Evolutionary conservation across 306 rosid species (phyloP), one percentile per base, ranked within the genome.

Genomic region (Pyrus betulifolia): DNA sequence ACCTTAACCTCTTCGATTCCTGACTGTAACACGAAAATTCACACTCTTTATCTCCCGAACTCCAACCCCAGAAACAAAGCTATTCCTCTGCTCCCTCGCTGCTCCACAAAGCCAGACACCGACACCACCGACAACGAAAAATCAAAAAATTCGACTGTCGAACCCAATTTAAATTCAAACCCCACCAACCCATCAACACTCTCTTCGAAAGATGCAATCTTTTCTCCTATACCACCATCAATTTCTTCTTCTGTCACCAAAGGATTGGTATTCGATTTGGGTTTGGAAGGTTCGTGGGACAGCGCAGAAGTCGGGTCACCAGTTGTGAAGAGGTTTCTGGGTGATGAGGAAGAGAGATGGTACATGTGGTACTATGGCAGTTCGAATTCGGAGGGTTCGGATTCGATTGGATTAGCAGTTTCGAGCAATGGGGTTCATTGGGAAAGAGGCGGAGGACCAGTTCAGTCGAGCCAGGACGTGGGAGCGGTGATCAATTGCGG

Each of bases 361-460:
- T 86, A 87, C 85, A 91, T 88, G 95, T 89, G 98, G 96, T 89
- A 91, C 61, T 79, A 85, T 75, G 98, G 96, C 6, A 85, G 79
- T 22, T 58, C 63, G 27, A 84, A 76, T 22, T 85, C 83, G 42
- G 55, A 80, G 14, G 83, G 78, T 63, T 74, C 33, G 66, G 93
- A 87, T 64, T 82, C 76, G 62, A 82, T 89, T 27, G 94, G 96
- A 35, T 84, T 90, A 42, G 93, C 96, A 4, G 86, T 88, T 86
- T 93, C 98, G 7, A 87, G 93, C 84, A 93, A 93, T 81, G 95
- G 96, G 25, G 83, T 91, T 71, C 98, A 87, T n/a, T 93, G 98
- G 91, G 89, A 93, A n/a, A 78, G 96, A 71, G 96, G 96, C 0
- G 79, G 60, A 69, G 91, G 87, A 4, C 69, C 81, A 17, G 88